A percentile compares a stretch with the other conserved stretches of the same genome.
Evolutionary conservation across 805 yeast genomes (phyloP).

Genomic region (Candida fluviatilis): DNA sequence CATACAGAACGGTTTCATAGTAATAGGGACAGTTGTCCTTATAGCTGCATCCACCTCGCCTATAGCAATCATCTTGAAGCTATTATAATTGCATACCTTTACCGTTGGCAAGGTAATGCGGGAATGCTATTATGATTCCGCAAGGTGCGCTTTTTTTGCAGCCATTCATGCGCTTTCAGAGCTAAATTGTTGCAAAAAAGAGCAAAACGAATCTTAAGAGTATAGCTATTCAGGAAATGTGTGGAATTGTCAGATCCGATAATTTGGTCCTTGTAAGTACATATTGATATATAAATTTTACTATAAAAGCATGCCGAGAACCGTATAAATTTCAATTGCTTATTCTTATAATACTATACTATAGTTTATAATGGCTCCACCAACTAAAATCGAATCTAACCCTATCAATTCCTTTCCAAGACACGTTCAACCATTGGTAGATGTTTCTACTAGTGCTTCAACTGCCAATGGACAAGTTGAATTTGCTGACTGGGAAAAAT

Average conservation of each 20-base stretch:
- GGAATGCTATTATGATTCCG: background rate
- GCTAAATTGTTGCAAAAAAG: background rate
- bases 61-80: background rate
- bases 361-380: slow-evolving; percentile 24
- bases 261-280: background rate
- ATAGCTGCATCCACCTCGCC: too few species aligned
- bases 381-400: slow-evolving; percentile 27
- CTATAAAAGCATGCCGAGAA: background rate
- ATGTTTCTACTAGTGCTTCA: slow-evolving; percentile 7
- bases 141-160: background rate
- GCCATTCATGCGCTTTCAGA: slow-evolving; percentile 1
- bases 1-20: too few species aligned
- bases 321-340: background rate
- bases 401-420: slow-evolving; percentile 10
- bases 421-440: background rate
- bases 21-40: too few species aligned
- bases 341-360: too few species aligned
- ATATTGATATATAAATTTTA: background rate
- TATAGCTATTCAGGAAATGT: too few species aligned
- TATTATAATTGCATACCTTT: background rate
- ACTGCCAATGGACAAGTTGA: slow-evolving; percentile 19
- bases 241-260: slow-evolving; percentile 1
- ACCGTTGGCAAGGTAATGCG: too few species aligned
- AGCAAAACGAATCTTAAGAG: too few species aligned
- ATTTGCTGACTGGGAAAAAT: slow-evolving; percentile 62